These are phyloP conservation scores for Penicillium subrubescens DNA, from an alignment of 495 filamentous ascomycete species.

Conservation along the genomic window DNA sequence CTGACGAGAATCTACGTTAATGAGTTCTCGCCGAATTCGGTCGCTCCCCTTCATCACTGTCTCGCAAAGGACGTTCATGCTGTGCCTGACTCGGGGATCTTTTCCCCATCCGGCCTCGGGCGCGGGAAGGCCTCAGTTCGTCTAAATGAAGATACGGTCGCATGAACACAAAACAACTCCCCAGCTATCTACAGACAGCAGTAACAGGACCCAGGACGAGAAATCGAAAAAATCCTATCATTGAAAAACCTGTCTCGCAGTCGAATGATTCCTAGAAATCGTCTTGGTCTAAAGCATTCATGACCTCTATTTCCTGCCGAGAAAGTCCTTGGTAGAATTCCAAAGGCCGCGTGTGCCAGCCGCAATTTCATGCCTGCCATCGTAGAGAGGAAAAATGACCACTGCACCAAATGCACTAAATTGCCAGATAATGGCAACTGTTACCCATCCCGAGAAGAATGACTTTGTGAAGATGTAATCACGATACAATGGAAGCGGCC, in stretches of 20 bases:
- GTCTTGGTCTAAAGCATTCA: neutral
- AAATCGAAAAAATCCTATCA: neutral
- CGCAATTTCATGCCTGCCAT: constrained; percentile 41
- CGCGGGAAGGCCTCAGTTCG: neutral
- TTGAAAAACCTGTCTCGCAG: neutral
- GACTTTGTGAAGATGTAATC: constrained; percentile 47
- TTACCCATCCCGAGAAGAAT: constrained; percentile 50
- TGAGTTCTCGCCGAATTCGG: neutral
- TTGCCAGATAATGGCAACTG: constrained; percentile 50
- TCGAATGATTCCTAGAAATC: neutral
- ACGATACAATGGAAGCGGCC: constrained; percentile 48
- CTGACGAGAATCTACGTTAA: too few relatives aligned
- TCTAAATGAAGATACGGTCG: neutral
- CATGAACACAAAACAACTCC: too few relatives aligned
- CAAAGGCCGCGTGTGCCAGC: constrained; percentile 31
- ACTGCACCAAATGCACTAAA: constrained; percentile 46
- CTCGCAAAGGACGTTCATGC: neutral
- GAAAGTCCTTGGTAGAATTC: constrained; percentile 16
- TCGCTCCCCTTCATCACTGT: neutral
- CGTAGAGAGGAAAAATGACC: constrained; percentile 48
- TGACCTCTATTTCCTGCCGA: neutral
- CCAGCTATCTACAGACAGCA: neutral
- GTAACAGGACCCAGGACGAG: neutral
- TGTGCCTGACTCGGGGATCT: neutral
- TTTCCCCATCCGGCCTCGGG: neutral